Evolutionary conservation across 202 grass and related monocot genomes (phyloP), one percentile per base, ranked within the genome.

Genomic region (Eragrostis tef): DNA sequence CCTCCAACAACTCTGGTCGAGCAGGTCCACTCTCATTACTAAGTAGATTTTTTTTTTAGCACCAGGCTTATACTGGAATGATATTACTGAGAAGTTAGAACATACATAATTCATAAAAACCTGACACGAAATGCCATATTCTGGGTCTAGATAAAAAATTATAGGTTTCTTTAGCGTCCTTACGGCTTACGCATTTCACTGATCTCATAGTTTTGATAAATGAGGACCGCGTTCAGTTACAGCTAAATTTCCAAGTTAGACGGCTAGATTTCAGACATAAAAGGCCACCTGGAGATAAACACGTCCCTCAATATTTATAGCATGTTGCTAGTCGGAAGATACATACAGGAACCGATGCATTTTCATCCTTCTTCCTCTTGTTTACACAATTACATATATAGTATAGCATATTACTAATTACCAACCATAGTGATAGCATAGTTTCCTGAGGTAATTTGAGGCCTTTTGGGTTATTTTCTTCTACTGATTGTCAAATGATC

Each of bases 1-100:
- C 96, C 96, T 88, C 90, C 90, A 71, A 96, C 93, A 49, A 93
- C 96, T 76, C 73, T 96, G 78, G 93, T 99, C 86, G 96, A 99
- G 78, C 96, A 99, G 96, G 96, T 99, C 54, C 67, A 85, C 84
- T 49, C 36, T 86, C 17, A 45, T 81, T 86, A 6, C n/a, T 71
- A 46, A 61, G 4, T 70, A 39, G 19, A 62, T 64, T 54, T 73
- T 68, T 9, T 19, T 9, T 19, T 46, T 9, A 9, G 31, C 29
- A 39, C 13, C 4, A 44, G 22, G 24, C 24, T 71, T 62, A 68
- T 24, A 71, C n/a, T 76, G 24, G 77, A 78, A 24, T 50, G 19
- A 36, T 74, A 52, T 69, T 16, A 57, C 4, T 53, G 17, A 1
- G 50, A 51, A 17, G 17, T 54, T 15, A 70, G 25, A 26, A 86